Evolutionary conservation across 2,329 filamentous ascomycete genomes (phyloP).

Genomic region (Diaporthe sp.): DNA sequence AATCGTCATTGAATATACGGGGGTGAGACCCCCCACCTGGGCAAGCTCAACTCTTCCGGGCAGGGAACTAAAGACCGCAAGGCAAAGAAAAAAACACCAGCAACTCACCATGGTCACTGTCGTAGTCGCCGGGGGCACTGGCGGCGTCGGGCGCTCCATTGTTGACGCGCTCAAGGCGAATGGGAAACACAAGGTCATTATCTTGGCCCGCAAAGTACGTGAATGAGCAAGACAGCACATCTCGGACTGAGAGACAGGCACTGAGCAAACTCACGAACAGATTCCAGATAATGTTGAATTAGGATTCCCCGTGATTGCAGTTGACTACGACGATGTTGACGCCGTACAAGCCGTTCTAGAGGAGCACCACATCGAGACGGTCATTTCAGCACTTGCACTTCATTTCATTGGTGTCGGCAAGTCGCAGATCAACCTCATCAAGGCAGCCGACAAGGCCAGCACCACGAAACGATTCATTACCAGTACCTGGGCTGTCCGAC

Average conservation of each 20-base stretch:
- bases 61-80: too few relatives aligned
- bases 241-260: slow-evolving; percentile 48
- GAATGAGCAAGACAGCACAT: slow-evolving; percentile 42
- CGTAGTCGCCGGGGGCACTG: slow-evolving; percentile 58
- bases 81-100: too few relatives aligned
- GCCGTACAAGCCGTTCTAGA: slow-evolving; percentile 41
- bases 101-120: slow-evolving; percentile 49
- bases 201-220: too few relatives aligned
- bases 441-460: slow-evolving; percentile 51
- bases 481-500: slow-evolving; percentile 51
- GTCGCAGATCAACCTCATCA: slow-evolving; percentile 54
- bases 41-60: too few relatives aligned
- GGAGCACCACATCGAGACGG: slow-evolving; percentile 52
- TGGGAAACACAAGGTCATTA: slow-evolving; percentile 49
- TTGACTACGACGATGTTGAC: slow-evolving; percentile 43
- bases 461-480: slow-evolving; percentile 53
- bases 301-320: slow-evolving; percentile 39
- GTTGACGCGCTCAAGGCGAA: slow-evolving; percentile 52
- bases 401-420: slow-evolving; percentile 41
- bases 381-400: slow-evolving; percentile 55
- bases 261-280: neutral
- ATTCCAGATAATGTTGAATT: slow-evolving; percentile 36
- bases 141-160: slow-evolving; percentile 56
- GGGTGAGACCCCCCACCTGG: too few relatives aligned
- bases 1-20: too few relatives aligned